Evolutionary conservation across 1,139 yeast genomes (phyloP), one percentile per base, ranked within the genome.

Genomic region (Taiozyma onychis): DNA sequence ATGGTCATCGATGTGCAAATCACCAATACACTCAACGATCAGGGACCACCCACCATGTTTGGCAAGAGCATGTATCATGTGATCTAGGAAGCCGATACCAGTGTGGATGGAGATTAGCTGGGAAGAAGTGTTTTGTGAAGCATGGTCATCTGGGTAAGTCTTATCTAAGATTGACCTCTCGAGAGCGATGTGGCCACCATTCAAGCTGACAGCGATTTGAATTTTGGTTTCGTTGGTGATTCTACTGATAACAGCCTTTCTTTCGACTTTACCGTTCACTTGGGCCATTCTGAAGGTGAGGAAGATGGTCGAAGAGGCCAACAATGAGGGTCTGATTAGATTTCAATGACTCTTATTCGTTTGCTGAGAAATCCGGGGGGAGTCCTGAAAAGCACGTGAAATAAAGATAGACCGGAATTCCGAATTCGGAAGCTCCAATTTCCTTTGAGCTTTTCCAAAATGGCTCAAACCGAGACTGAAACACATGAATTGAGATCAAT

Each of bases 11-110:
- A 93, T 91, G 68, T 90, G 96, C 63, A 90, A 74, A 66, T 93
- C 99, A 41, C 99, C 99, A 54, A 86, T 78, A 69, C 98, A 91
- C 64, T 88, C 96, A 28, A 93, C 78, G 35, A 88, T 74, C 54
- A 93, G 68, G 22, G 97, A 88, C 99, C 99, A 93, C 14, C 99
- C 99, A 1, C 95, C 76, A 69, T 93, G 99, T 66, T 93, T 93
- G 43, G 98, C 97, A 59, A 93, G 75, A 0, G 99, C 99, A 64
- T 91, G 97, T 44, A 93, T 75, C 99, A 93, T 93, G 68, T 93
- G 99, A 71, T 93, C 99, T 54, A 93, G 74, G 66, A 93, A 93
- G 2, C 99, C 99, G 50, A 93, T 80, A 43, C 99, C 99, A 0
- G 98, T 87, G 62, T 88, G 88, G 50, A 93, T 82, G 44, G 80